Percentiles rank a stretch among this genome's conserved stretches.
Evolutionary conservation across 2,329 filamentous ascomycete species (phyloP).

Genomic region (Ceratocystis papillata): DNA sequence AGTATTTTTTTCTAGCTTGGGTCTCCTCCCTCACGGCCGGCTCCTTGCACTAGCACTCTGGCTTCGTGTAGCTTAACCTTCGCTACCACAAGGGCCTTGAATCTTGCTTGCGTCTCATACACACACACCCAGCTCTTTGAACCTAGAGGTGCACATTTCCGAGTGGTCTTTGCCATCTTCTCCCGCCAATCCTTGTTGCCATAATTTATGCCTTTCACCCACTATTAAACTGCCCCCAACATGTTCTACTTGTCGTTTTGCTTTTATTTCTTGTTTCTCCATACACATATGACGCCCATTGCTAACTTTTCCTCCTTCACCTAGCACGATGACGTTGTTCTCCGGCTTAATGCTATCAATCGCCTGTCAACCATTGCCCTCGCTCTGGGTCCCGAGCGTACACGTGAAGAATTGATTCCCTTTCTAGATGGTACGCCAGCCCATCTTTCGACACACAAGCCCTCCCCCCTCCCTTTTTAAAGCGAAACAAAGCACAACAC

Average conservation of each 20-base stretch:
- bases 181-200: too few species aligned
- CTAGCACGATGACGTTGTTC: conserved; percentile 95
- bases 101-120: background rate
- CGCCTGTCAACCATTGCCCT: conserved; percentile 96
- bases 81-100: too few species aligned
- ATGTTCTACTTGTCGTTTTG: background rate
- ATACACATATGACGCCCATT: background rate
- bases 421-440: conserved; percentile 80
- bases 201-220: too few species aligned
- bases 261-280: background rate
- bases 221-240: background rate
- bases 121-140: background rate
- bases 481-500: conserved; percentile 23
- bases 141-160: background rate
- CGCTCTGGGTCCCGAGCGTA: conserved; percentile 88
- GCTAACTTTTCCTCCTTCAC: conserved; percentile 13
- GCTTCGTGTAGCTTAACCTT: background rate
- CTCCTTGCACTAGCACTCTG: background rate
- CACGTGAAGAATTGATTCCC: conserved; percentile 94
- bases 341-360: conserved; percentile 96
- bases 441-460: background rate
- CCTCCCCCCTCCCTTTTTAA: conserved; percentile 24
- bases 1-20: background rate
- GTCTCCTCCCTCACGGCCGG: background rate
- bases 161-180: background rate